Evolutionary conservation across 192 early-diverging fungal genomes (phyloP).

Genomic region (Entophlyctis luteolus): DNA sequence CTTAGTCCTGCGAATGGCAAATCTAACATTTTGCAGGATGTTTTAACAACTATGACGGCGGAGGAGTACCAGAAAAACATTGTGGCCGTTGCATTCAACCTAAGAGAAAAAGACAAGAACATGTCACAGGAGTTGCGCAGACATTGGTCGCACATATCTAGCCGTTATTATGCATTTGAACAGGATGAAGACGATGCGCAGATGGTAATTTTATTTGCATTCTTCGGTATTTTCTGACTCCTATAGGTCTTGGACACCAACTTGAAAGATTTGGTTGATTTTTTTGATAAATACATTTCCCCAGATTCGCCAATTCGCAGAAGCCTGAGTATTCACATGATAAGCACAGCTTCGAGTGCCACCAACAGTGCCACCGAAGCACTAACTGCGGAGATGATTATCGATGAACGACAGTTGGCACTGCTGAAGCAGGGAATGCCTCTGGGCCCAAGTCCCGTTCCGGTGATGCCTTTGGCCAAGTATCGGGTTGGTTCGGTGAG

Average conservation of each 20-base stretch:
- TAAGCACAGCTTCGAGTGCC: slow-evolving; percentile 3
- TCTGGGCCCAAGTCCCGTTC: slow-evolving; percentile 15
- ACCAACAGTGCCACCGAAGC: background rate
- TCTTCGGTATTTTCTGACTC: background rate
- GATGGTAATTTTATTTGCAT: slow-evolving; percentile 35
- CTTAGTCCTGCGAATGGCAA: background rate
- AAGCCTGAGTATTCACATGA: slow-evolving; percentile 65
- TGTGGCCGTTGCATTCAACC: slow-evolving; percentile 56
- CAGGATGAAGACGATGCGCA: slow-evolving; percentile 60
- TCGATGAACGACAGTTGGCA: background rate
- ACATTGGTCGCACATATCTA: slow-evolving; percentile 67
- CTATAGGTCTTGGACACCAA: slow-evolving; percentile 28
- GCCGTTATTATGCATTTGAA: slow-evolving; percentile 79
- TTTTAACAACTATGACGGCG: slow-evolving; percentile 56
- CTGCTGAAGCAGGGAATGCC: slow-evolving; percentile 13
- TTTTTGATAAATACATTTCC: slow-evolving; percentile 57
- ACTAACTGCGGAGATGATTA: background rate
- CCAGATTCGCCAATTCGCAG: slow-evolving; percentile 47
- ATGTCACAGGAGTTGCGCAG: slow-evolving; percentile 63
- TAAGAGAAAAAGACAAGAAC: slow-evolving; percentile 74
- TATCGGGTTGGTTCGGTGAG: slow-evolving; percentile 5
- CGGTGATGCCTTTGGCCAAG: background rate
- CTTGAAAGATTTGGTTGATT: slow-evolving; percentile 50
- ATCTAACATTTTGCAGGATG: background rate
- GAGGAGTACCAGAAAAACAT: slow-evolving; percentile 65